Conservation (phyloP, 345 rosid genomes). For the Geranium brycei region DNA sequence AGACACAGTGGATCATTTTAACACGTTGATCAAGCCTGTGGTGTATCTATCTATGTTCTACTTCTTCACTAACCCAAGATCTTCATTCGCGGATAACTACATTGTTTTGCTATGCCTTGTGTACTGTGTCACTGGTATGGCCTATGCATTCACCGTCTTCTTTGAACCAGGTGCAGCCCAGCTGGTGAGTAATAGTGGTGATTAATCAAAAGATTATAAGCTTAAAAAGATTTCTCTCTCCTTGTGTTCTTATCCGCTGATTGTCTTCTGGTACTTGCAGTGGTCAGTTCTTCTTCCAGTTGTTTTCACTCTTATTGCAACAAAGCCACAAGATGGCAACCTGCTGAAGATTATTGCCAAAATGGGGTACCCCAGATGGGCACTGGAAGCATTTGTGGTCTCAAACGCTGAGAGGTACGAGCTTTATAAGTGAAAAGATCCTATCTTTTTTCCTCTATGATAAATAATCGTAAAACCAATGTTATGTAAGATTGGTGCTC, state of each 20-base stretch:
- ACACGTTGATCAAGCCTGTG: slow-evolving; percentile 66
- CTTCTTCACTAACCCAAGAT: slow-evolving; percentile 84
- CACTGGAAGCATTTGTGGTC: slow-evolving; percentile 67
- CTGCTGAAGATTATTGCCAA: slow-evolving; percentile 28
- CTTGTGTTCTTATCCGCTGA: neutral
- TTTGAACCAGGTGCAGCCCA: slow-evolving; percentile 80
- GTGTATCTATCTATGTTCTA: slow-evolving; percentile 89
- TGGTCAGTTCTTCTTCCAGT: slow-evolving; percentile 95
- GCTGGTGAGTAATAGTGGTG: slow-evolving; percentile 44
- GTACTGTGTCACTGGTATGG: slow-evolving; percentile 90
- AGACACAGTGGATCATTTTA: slow-evolving; percentile 79
- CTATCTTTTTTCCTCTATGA: neutral
- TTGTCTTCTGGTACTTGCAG: slow-evolving; percentile 25
- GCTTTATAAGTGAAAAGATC: neutral
- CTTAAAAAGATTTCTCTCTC: neutral
- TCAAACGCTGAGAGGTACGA: slow-evolving; percentile 66
- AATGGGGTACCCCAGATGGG: slow-evolving; percentile 85
- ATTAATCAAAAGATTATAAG: neutral
- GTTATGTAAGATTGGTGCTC: too few species aligned
- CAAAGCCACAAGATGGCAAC: slow-evolving; percentile 27
- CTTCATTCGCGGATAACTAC: slow-evolving; percentile 67
- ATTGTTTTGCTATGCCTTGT: slow-evolving; percentile 71
- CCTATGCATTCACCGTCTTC: slow-evolving; percentile 75
- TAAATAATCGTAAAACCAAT: too few species aligned
- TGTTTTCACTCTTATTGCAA: slow-evolving; percentile 82